Evolutionary conservation across 2,329 filamentous ascomycete genomes (phyloP).

Genomic region (Biscogniauxia sp.): DNA sequence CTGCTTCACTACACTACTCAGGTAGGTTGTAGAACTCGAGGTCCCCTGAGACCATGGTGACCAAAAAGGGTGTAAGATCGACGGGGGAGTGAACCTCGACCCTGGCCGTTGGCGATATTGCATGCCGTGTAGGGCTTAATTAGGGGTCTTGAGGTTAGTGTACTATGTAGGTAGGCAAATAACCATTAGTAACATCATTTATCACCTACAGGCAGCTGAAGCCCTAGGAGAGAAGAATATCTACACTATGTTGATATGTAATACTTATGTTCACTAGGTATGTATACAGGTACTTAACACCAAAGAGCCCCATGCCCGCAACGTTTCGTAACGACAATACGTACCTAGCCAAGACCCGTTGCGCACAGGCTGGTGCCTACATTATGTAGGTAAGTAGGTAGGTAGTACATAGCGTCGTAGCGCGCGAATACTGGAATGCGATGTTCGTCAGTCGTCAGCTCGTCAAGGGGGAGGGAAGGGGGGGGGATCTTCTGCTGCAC

Average conservation of each 20-base stretch:
- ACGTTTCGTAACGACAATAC: background rate
- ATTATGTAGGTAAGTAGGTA: no score
- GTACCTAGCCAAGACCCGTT: background rate
- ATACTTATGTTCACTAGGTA: no score
- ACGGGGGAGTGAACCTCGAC: background rate
- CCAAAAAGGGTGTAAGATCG: background rate
- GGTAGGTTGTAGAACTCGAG: background rate
- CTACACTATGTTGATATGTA: no score
- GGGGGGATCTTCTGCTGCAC: background rate
- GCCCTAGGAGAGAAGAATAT: background rate
- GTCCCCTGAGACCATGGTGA: background rate
- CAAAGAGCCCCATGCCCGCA: background rate
- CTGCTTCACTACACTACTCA: no score
- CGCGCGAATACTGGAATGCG: background rate
- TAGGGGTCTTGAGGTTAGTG: background rate
- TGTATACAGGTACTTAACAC: no score
- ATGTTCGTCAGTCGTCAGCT: background rate
- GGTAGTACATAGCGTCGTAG: background rate
- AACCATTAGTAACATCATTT: no score
- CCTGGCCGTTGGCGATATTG: background rate
- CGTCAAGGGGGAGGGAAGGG: background rate
- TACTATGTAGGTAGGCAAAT: background rate
- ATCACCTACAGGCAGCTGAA: background rate
- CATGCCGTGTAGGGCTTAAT: background rate
- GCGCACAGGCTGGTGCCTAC: background rate